Evolutionary conservation across 2,329 filamentous ascomycete genomes (phyloP).

Genomic region (Lecanoromycetidae sp.): DNA sequence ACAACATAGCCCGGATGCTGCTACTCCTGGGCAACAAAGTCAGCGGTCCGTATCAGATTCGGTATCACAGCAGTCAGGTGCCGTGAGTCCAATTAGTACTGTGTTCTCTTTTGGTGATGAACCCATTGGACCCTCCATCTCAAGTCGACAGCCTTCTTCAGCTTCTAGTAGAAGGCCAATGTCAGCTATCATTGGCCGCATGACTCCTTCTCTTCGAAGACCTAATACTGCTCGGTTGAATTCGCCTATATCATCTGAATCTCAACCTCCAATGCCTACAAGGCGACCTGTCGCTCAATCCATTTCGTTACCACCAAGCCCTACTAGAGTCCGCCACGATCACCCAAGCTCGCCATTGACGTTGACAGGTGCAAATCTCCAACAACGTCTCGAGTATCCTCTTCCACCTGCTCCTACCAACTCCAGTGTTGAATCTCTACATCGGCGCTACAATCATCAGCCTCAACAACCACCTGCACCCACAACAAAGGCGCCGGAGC

Average conservation of each 20-base stretch:
- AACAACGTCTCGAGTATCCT: slow-evolving; percentile 24
- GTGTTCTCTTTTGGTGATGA: slow-evolving; percentile 5
- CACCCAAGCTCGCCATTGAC: slow-evolving; percentile 16
- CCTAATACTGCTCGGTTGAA: slow-evolving; percentile 6
- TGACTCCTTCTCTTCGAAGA: slow-evolving; percentile 10
- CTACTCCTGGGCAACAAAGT: background rate
- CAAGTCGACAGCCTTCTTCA: slow-evolving; percentile 4
- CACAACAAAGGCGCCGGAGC: background rate
- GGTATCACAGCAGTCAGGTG: background rate
- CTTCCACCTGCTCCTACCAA: slow-evolving; percentile 21
- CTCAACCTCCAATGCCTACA: slow-evolving; percentile 6
- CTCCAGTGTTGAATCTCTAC: slow-evolving; percentile 5
- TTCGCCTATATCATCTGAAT: slow-evolving; percentile 9
- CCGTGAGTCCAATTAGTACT: slow-evolving; percentile 14
- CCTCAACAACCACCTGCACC: background rate
- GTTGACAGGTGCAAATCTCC: slow-evolving; percentile 23
- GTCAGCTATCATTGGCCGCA: slow-evolving; percentile 15
- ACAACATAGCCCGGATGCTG: slow-evolving; percentile 3
- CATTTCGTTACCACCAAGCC: slow-evolving; percentile 17
- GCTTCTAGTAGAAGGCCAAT: slow-evolving; percentile 12
- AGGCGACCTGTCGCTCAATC: slow-evolving; percentile 9
- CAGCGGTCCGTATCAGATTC: slow-evolving; percentile 7
- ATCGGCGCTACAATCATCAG: background rate
- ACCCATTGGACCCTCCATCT: background rate
- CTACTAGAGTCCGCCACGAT: slow-evolving; percentile 6